A percentile compares a stretch with the other conserved stretches of the same genome.
Evolutionary conservation across 805 yeast genomes (phyloP).

Genomic region (Starmerella floris): DNA sequence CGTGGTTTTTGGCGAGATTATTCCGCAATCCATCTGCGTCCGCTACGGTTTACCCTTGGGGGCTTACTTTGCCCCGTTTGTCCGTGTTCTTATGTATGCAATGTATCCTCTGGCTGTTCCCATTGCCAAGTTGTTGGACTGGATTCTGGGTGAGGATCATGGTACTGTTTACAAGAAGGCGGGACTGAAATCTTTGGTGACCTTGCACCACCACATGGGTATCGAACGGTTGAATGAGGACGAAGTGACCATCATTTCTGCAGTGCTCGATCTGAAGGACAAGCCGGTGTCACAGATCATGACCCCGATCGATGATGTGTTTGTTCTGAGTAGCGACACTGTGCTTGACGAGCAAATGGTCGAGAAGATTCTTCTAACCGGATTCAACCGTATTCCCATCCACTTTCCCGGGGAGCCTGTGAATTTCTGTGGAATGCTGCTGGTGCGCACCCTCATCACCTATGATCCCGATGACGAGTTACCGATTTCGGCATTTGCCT

Average conservation of each 20-base stretch:
- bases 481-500: slow-evolving; percentile 84
- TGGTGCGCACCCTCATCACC: slow-evolving; percentile 81
- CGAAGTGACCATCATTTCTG: slow-evolving; percentile 89
- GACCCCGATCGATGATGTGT: slow-evolving; percentile 89
- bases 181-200: slow-evolving; percentile 85
- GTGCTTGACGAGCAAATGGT: slow-evolving; percentile 72
- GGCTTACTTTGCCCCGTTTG: slow-evolving; percentile 81
- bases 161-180: slow-evolving; percentile 88
- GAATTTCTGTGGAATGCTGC: slow-evolving; percentile 87
- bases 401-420: slow-evolving; percentile 78
- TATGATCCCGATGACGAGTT: slow-evolving; percentile 94
- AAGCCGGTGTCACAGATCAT: slow-evolving; percentile 74
- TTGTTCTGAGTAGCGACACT: slow-evolving; percentile 72
- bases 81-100: slow-evolving; percentile 64
- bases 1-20: slow-evolving; percentile 90
- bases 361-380: slow-evolving; percentile 82
- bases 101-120: slow-evolving; percentile 93
- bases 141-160: slow-evolving; percentile 83
- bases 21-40: slow-evolving; percentile 88
- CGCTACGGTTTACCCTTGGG: slow-evolving; percentile 88
- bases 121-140: slow-evolving; percentile 65
- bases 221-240: slow-evolving; percentile 85
- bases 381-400: slow-evolving; percentile 89
- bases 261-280: slow-evolving; percentile 87
- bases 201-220: slow-evolving; percentile 88